Conservation (phyloP, 1,284 basidiomycete species). For the Phellinidium pouzarii region DNA sequence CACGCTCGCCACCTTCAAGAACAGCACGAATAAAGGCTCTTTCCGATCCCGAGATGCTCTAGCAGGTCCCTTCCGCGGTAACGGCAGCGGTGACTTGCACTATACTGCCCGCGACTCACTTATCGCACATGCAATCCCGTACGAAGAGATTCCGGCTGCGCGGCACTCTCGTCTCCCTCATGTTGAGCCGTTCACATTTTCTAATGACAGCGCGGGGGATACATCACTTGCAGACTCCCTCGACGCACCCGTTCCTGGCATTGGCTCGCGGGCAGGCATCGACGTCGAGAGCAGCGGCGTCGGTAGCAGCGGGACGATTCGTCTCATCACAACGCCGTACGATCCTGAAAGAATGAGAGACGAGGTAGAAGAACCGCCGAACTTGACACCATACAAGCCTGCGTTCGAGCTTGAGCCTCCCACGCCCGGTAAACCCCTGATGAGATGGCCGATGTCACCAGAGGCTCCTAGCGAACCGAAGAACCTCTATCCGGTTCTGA, state of each 20-base stretch:
- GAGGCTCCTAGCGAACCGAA: slow-evolving; percentile 23
- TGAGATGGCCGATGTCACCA: slow-evolving; percentile 39
- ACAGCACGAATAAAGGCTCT: background rate
- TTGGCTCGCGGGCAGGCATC: slow-evolving; percentile 12
- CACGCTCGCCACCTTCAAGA: background rate
- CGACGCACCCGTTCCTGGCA: slow-evolving; percentile 16
- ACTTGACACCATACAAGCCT: slow-evolving; percentile 54
- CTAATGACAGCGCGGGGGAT: slow-evolving; percentile 29
- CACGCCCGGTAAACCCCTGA: slow-evolving; percentile 39
- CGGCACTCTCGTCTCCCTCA: slow-evolving; percentile 29
- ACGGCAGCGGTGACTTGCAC: slow-evolving; percentile 19
- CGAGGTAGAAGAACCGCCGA: slow-evolving; percentile 39
- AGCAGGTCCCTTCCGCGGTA: slow-evolving; percentile 5
- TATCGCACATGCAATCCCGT: slow-evolving; percentile 41
- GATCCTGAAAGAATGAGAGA: background rate
- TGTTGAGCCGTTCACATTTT: slow-evolving; percentile 46
- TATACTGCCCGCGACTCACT: slow-evolving; percentile 34
- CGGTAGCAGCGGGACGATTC: slow-evolving; percentile 3
- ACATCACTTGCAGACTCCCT: slow-evolving; percentile 20
- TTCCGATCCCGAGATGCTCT: slow-evolving; percentile 10
- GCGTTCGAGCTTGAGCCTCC: slow-evolving; percentile 58
- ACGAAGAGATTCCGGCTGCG: slow-evolving; percentile 44
- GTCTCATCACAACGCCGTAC: slow-evolving; percentile 12
- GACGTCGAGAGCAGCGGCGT: background rate
- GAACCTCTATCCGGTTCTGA: slow-evolving; percentile 45